phyloP scores from a whole-genome alignment of 2,329 filamentous ascomycete genomes.

The Emergomyces orientalis region DNA sequence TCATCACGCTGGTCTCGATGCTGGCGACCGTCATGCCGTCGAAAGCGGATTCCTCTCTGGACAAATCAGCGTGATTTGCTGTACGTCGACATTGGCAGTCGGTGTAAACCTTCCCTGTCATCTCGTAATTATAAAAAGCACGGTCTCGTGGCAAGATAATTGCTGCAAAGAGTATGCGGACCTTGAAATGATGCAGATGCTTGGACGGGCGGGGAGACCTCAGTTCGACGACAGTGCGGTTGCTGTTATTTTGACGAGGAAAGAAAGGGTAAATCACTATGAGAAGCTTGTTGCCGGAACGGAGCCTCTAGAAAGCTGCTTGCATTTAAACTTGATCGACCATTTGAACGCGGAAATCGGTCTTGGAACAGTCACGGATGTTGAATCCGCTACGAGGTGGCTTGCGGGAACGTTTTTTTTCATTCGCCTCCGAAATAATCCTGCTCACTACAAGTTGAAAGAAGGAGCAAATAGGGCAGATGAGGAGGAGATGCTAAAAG shows the following conservation, averaged over 20 bases:
- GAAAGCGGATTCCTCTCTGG: slow-evolving; percentile 61
- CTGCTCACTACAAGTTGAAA: slow-evolving; percentile 58
- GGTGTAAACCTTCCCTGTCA: slow-evolving; percentile 79
- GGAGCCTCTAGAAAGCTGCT: slow-evolving; percentile 64
- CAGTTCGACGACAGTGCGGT: slow-evolving; percentile 70
- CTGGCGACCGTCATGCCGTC: slow-evolving; percentile 53
- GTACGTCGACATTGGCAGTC: slow-evolving; percentile 74
- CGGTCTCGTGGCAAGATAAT: slow-evolving; percentile 54
- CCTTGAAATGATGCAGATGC: slow-evolving; percentile 83
- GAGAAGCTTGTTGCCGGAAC: slow-evolving; percentile 64
- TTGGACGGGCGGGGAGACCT: slow-evolving; percentile 71
- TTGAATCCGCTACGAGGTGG: slow-evolving; percentile 61
- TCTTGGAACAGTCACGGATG: slow-evolving; percentile 59
- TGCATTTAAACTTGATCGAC: slow-evolving; percentile 71
- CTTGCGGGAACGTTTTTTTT: slow-evolving; percentile 68
- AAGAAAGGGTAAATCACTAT: slow-evolving; percentile 56
- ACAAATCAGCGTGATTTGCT: slow-evolving; percentile 72
- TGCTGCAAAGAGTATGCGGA: slow-evolving; percentile 64
- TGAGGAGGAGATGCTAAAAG: slow-evolving; percentile 56
- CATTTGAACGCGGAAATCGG: slow-evolving; percentile 79
- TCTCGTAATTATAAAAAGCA: slow-evolving; percentile 75
- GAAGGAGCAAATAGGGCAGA: slow-evolving; percentile 41
- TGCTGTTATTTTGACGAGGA: slow-evolving; percentile 69
- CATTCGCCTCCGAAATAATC: slow-evolving; percentile 62
- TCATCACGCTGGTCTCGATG: slow-evolving; percentile 68